Base-by-base conservation (phyloP, 1,284 basidiomycete genomes). In the Malassezia japonica region DNA sequence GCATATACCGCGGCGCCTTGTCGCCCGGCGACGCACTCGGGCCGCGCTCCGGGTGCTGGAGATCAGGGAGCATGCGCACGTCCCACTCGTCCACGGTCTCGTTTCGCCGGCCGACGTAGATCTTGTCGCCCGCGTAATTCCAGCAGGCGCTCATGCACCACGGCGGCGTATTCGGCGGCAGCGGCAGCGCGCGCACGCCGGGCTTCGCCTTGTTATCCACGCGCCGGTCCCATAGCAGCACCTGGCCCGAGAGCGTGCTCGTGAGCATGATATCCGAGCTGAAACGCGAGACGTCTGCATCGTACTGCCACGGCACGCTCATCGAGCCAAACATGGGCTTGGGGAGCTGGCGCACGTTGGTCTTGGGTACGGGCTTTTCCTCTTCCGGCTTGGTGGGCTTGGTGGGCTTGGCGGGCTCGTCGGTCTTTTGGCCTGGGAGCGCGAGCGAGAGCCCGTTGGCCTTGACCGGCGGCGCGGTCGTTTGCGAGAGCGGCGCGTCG, bases 71-170 rank as follows among this genome's bases (percentile, higher is more conserved):
- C 57, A 66, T 63, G 6, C 70, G 59, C 16, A 94, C 82, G 72
- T 98, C 94, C 86, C 88, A 98, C 25, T 95, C 82, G 65, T 96
- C 90, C 41, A 98, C 82, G 0, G 83, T 83, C 24, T 88, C 87
- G 67, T 94, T 92, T 49, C 91, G 79, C 53, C 94, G 79, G 0
- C 92, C 92, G 6, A 88, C 90, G 65, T 88, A 88, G 32, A 99
- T 83, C 61, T 89, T 84, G 9, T 79, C 80, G 9, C 92, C 92
- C 59, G 87, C 83, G 3, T 83, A 80, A 15, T 87, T 88, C 88
- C 91, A 98, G 38, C 56, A 52, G 1, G 64, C 65, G 9, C 50
- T 43, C 25, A 91, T 81, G 75, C 89, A 94, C 91, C 91, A 95
- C 1, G 91, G 91, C 20, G 90, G 88, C 9, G 87, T 88, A 73